phyloP scores from a whole-genome alignment of 2,329 filamentous ascomycete genomes.

The Diatrype stigma region DNA sequence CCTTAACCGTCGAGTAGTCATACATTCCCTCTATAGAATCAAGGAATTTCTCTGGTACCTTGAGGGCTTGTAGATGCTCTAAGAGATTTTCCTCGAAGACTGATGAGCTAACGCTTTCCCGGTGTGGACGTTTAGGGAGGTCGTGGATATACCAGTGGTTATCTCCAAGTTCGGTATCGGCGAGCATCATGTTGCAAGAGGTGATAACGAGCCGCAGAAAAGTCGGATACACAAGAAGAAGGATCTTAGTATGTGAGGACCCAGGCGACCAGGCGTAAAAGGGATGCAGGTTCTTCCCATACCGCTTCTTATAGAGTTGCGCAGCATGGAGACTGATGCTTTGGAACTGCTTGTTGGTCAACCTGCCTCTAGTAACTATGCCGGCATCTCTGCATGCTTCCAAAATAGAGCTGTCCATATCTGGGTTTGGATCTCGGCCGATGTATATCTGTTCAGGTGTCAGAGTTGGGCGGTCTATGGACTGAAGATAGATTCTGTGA shows the following conservation, averaged over 20 bases:
- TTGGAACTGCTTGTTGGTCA: conserved; percentile 11
- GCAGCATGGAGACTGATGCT: conserved; percentile 7
- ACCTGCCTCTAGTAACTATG: conserved; percentile 10
- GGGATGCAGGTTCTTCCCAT: conserved; percentile 18
- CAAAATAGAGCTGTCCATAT: conserved; percentile 10
- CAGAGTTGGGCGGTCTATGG: background rate
- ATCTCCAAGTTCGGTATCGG: conserved; percentile 19
- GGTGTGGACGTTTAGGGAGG: conserved; percentile 9
- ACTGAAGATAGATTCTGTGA: background rate
- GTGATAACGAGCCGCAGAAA: conserved; percentile 23
- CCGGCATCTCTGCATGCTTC: conserved; percentile 7
- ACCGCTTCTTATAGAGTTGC: conserved; percentile 8
- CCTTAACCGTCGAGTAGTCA: conserved; percentile 18
- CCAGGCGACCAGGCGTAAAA: conserved; percentile 19
- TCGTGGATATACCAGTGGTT: conserved; percentile 27
- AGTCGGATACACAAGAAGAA: conserved; percentile 16
- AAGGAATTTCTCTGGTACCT: conserved; percentile 14
- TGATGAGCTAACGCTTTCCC: background rate
- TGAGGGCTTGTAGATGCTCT: conserved; percentile 15
- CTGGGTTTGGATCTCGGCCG: conserved; percentile 17
- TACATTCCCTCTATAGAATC: conserved; percentile 17
- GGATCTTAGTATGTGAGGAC: conserved; percentile 19
- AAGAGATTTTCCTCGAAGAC: conserved; percentile 16
- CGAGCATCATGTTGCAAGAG: conserved; percentile 24
- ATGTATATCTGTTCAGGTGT: conserved; percentile 14